Base-by-base conservation (phyloP, 352 stramenopile genomes). In the Globisporangium alternatum region DNA sequence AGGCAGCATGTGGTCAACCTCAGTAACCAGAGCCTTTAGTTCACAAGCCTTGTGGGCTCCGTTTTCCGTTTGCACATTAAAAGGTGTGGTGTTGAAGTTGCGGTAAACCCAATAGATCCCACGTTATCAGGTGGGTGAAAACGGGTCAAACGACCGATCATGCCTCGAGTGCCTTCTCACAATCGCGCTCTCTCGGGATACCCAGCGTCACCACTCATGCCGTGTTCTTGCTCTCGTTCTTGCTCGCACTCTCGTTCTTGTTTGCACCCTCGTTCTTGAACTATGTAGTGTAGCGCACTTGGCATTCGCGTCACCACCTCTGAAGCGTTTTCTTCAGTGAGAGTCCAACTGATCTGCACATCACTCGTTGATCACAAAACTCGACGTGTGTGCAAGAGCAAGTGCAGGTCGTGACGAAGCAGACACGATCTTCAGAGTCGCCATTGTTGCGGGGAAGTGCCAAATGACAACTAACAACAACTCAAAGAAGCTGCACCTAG, bases 381-480 rank as follows among this genome's bases (percentile, higher is more conserved):
- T 28, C 25, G 25, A 2, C 12, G 12, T 53, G 22, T 10, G 47
- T 31, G 49, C 49, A 56, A 25, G 49, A 56, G 49, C 49, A 56
- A 60, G 54, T 47, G 54, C 35, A 22, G 21, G 28, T 47, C 54
- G 13, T 60, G 54, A 60, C 54, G 37, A 49, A 60, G 54, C 54
- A 60, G 54, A 51, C 54, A 35, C 54, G 35, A 60, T 48, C 39
- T 12, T 8, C 37, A n/a, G 33, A 12, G n/a, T 58, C 7, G 17
- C 41, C 33, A 39, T 39, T 39, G 33, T 37, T 37, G 33, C 33
- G 33, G 33, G 33, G n/a, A n/a, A n/a, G 25, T 31, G n/a, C 9
- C 8, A 28, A 21, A 37, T 35, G 25, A 35, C 47, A 10, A n/a
- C 21, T 2, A 53, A 30, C 8, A 53, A 30, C 45, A 28, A 53